phyloP scores from a whole-genome alignment of 2,329 filamentous ascomycete genomes.

The Stagonosporopsis cucurbitacearum region DNA sequence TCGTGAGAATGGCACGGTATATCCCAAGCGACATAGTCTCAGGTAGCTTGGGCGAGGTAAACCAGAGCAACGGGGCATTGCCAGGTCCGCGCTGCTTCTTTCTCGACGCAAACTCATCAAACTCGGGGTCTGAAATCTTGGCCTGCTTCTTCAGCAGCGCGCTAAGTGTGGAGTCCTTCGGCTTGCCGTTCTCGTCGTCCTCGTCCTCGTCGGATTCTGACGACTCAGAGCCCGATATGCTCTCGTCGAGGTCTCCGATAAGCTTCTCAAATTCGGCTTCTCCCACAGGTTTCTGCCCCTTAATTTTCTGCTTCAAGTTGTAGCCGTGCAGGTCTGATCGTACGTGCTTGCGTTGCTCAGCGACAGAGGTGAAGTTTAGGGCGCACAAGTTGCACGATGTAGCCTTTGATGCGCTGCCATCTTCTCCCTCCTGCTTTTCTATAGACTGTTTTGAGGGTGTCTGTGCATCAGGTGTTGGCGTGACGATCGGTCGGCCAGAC shows the following conservation, averaged over 20 bases:
- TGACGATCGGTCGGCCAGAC: slow-evolving; percentile 25
- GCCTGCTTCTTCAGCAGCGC: slow-evolving; percentile 84
- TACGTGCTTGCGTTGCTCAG: slow-evolving; percentile 84
- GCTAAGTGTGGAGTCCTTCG: slow-evolving; percentile 75
- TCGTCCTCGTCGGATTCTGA: slow-evolving; percentile 78
- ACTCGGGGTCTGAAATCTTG: slow-evolving; percentile 66
- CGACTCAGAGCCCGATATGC: slow-evolving; percentile 81
- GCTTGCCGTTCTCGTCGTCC: slow-evolving; percentile 58
- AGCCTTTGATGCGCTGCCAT: slow-evolving; percentile 58
- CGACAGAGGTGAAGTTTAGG: slow-evolving; percentile 71
- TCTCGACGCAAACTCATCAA: slow-evolving; percentile 55
- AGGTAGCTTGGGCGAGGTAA: slow-evolving; percentile 76
- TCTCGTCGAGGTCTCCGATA: slow-evolving; percentile 86
- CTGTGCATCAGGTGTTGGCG: slow-evolving; percentile 19
- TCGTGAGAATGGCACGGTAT: slow-evolving; percentile 81
- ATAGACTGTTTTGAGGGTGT: slow-evolving; percentile 28
- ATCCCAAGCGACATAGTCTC: slow-evolving; percentile 82
- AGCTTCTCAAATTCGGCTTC: slow-evolving; percentile 88
- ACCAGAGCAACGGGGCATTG: slow-evolving; percentile 83
- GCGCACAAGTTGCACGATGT: slow-evolving; percentile 84
- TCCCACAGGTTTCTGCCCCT: slow-evolving; percentile 72
- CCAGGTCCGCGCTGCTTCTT: slow-evolving; percentile 63
- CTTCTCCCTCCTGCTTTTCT: slow-evolving; percentile 48
- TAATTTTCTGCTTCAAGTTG: slow-evolving; percentile 90
- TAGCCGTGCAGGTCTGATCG: slow-evolving; percentile 92